phyloP scores from a whole-genome alignment of 1,139 yeast genomes.

The Candida mesenterica region DNA sequence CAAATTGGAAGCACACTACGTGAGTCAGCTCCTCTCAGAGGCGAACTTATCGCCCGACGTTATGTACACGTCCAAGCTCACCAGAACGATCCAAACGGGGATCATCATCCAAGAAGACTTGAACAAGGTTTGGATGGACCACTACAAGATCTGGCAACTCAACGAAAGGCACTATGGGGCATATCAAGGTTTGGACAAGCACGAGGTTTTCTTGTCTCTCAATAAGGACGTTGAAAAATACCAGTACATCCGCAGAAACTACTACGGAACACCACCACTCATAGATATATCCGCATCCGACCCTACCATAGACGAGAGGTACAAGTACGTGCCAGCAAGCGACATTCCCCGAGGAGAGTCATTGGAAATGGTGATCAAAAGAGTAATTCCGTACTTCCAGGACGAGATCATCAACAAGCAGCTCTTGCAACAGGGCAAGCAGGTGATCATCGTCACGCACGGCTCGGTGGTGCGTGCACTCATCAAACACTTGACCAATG shows the following conservation, averaged over 20 bases:
- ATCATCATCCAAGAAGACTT: conserved; percentile 53
- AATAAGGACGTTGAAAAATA: conserved; percentile 60
- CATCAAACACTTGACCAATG: conserved; percentile 54
- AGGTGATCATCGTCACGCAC: conserved; percentile 67
- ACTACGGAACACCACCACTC: conserved; percentile 66
- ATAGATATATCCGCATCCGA: conserved; percentile 22
- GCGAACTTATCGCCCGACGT: conserved; percentile 47
- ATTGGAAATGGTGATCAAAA: conserved; percentile 59
- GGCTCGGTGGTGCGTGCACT: conserved; percentile 74
- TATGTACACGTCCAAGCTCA: conserved; percentile 63
- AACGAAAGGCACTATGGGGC: conserved; percentile 81
- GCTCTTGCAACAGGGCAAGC: conserved; percentile 34
- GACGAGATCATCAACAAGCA: conserved; percentile 38
- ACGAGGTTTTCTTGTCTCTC: conserved; percentile 47
- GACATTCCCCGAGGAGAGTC: conserved; percentile 63
- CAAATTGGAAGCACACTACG: conserved; percentile 55
- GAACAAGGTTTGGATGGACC: conserved; percentile 47
- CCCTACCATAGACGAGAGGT: conserved; percentile 48
- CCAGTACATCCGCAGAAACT: conserved; percentile 67
- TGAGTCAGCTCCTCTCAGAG: conserved; percentile 51
- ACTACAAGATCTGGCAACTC: conserved; percentile 61
- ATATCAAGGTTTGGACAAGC: conserved; percentile 68
- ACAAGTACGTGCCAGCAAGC: conserved; percentile 25
- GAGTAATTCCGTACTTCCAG: conserved; percentile 57
- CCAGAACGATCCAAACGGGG: conserved; percentile 67